A percentile compares a stretch with the other conserved stretches of the same genome.
phyloP scores from a whole-genome alignment of 2,329 filamentous ascomycete genomes.

The Pyrenophora seminiperda region DNA sequence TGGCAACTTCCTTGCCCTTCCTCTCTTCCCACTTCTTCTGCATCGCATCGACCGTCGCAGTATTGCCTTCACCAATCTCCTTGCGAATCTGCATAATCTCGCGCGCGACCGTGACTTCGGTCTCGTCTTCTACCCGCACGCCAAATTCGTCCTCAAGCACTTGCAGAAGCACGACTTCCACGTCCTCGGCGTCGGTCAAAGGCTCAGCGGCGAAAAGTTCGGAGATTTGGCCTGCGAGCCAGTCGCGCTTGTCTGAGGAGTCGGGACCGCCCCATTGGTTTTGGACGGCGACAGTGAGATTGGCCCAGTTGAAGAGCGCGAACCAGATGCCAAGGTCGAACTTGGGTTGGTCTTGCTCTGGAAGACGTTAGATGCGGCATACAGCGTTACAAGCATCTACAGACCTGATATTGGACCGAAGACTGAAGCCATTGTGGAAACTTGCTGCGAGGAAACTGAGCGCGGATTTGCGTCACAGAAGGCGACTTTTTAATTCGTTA shows the following conservation, averaged over 20 bases:
- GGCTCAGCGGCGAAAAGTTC: slow-evolving; percentile 70
- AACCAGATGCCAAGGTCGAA: slow-evolving; percentile 88
- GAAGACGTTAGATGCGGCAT: slow-evolving; percentile 12
- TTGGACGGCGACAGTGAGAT: slow-evolving; percentile 83
- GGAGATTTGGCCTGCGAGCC: slow-evolving; percentile 87
- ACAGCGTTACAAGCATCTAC: neutral
- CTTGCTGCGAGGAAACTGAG: slow-evolving; percentile 5
- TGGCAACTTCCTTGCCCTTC: slow-evolving; percentile 63
- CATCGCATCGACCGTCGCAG: slow-evolving; percentile 67
- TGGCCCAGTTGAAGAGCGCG: slow-evolving; percentile 83
- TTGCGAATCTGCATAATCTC: slow-evolving; percentile 71
- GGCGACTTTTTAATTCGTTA: slow-evolving; percentile 9
- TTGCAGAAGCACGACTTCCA: slow-evolving; percentile 84
- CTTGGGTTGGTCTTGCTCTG: slow-evolving; percentile 38
- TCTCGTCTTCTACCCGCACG: slow-evolving; percentile 88
- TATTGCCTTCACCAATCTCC: slow-evolving; percentile 68
- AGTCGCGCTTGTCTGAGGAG: slow-evolving; percentile 87
- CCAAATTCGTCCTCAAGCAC: slow-evolving; percentile 97
- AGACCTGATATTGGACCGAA: slow-evolving; percentile 11
- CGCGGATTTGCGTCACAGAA: slow-evolving; percentile 10
- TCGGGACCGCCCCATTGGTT: slow-evolving; percentile 87
- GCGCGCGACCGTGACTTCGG: slow-evolving; percentile 72
- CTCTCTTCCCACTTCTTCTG: slow-evolving; percentile 66
- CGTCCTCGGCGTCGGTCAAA: slow-evolving; percentile 73
- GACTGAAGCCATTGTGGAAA: slow-evolving; percentile 7